Evolutionary conservation across 345 rosid species (phyloP).

Genomic region (Pugionium cornutum): DNA sequence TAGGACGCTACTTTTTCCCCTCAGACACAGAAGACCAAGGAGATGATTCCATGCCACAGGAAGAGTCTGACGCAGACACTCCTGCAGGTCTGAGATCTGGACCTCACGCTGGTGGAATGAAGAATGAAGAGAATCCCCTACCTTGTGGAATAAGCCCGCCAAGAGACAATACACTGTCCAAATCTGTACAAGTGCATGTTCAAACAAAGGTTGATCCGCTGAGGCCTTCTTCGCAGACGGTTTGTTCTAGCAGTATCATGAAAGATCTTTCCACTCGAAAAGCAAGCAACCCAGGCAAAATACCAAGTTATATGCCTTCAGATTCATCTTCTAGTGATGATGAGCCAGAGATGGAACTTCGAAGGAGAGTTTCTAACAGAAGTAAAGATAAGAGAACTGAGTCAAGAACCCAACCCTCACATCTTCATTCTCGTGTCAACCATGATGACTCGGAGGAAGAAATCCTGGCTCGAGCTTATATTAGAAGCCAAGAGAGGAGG

Average conservation of each 20-base stretch:
- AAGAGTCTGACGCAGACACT: conserved; percentile 44
- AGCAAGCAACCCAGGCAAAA: conserved; percentile 34
- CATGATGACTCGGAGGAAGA: conserved; percentile 46
- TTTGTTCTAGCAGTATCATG: conserved; percentile 36
- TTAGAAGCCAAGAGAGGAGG: conserved; percentile 32
- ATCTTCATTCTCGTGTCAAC: conserved; percentile 43
- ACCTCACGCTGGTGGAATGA: conserved; percentile 53
- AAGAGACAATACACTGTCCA: conserved; percentile 35
- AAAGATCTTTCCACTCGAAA: conserved; percentile 41
- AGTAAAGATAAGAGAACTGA: conserved; percentile 42
- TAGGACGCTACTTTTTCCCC: conserved; percentile 40
- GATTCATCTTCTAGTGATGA: conserved; percentile 42
- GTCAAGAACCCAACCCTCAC: conserved; percentile 36
- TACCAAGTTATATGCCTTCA: conserved; percentile 36
- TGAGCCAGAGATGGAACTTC: conserved; percentile 43
- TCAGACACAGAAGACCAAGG: conserved; percentile 35
- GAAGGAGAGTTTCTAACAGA: conserved; percentile 33
- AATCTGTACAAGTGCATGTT: conserved; percentile 41
- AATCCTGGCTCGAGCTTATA: conserved; percentile 39
- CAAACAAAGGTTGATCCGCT: conserved; percentile 36
- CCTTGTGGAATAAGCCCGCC: conserved; percentile 45
- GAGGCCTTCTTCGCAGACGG: conserved; percentile 32
- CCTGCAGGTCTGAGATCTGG: conserved; percentile 49
- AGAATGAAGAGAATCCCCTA: conserved; percentile 55
- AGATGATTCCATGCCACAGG: conserved; percentile 40